A percentile compares a stretch with the other conserved stretches of the same genome.
Evolutionary conservation across 371 early-diverging fungal genomes (phyloP).

Genomic region (Capillidium heterosporum): DNA sequence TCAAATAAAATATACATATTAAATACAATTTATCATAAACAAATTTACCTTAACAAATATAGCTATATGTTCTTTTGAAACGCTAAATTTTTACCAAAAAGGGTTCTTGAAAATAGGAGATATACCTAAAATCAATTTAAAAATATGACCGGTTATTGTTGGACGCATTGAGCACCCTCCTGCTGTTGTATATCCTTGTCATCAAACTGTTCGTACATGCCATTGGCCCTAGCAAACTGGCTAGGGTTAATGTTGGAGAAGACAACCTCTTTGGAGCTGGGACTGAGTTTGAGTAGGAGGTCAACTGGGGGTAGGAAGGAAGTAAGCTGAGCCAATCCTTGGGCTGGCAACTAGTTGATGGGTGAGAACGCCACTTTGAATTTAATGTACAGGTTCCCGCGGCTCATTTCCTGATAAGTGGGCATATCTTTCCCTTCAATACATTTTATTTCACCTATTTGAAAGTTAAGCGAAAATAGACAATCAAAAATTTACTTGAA

Average conservation of each 20-base stretch:
- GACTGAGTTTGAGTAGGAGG: slow-evolving; percentile 18
- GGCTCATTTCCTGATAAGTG: slow-evolving; percentile 62
- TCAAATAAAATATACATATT: too few species aligned
- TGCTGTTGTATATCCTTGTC: slow-evolving; percentile 21
- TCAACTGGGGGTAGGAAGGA: slow-evolving; percentile 39
- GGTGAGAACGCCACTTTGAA: slow-evolving; percentile 91
- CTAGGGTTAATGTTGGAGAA: slow-evolving; percentile 53
- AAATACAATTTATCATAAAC: too few species aligned
- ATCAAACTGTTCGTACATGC: slow-evolving; percentile 16
- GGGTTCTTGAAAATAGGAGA: too few species aligned
- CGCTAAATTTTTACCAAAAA: too few species aligned
- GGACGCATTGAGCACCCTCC: slow-evolving; percentile 84
- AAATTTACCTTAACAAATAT: too few species aligned
- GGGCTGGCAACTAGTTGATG: slow-evolving; percentile 42
- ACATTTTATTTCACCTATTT: slow-evolving; percentile 45
- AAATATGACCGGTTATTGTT: slow-evolving; percentile 36
- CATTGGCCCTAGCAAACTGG: slow-evolving; percentile 33
- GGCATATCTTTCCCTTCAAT: slow-evolving; percentile 92
- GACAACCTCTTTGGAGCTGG: slow-evolving; percentile 52
- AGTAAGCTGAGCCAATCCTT: slow-evolving; percentile 21
- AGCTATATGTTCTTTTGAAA: too few species aligned
- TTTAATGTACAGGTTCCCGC: slow-evolving; percentile 79
- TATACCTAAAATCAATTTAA: too few species aligned
- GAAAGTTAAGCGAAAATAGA: background rate
- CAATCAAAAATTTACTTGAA: slow-evolving; percentile 27